phyloP scores from a whole-genome alignment of 148 eudicot genomes.

The Selenicereus undatus region DNA sequence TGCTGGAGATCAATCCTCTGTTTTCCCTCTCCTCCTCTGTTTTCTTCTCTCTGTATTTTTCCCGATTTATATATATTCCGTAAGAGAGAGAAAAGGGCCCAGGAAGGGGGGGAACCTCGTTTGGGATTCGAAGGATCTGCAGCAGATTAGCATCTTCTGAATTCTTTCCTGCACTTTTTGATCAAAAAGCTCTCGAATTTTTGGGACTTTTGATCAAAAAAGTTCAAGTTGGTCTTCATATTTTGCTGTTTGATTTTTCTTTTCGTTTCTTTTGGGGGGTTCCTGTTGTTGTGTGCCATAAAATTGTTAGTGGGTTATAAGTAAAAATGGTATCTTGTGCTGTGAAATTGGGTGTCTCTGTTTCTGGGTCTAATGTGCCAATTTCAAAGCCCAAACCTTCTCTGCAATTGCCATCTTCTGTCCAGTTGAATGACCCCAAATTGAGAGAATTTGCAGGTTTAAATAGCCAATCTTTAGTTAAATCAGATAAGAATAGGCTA shows the following conservation, averaged over 20 bases:
- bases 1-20: neutral
- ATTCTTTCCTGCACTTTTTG: conserved; percentile 24
- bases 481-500: conserved; percentile 18
- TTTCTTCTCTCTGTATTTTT: neutral
- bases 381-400: conserved; percentile 9
- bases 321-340: conserved; percentile 33
- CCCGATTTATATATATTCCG: neutral
- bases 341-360: conserved; percentile 18
- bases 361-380: conserved; percentile 19
- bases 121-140: conserved; percentile 5
- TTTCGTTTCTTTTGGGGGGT: neutral
- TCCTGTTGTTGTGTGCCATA: conserved; percentile 5
- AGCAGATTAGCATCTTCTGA: neutral
- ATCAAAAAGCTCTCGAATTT: conserved; percentile 4
- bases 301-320: neutral
- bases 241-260: conserved; percentile 18
- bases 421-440: conserved; percentile 17
- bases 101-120: neutral
- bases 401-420: neutral
- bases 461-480: conserved; percentile 18
- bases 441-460: conserved; percentile 9
- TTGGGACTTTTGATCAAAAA: conserved; percentile 23
- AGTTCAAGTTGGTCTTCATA: conserved; percentile 14
- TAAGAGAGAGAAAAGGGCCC: neutral
- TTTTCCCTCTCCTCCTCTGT: neutral